Evolutionary conservation across 495 filamentous ascomycete species (phyloP).

Genomic region (Pseudoneurospora amorphoporcata): DNA sequence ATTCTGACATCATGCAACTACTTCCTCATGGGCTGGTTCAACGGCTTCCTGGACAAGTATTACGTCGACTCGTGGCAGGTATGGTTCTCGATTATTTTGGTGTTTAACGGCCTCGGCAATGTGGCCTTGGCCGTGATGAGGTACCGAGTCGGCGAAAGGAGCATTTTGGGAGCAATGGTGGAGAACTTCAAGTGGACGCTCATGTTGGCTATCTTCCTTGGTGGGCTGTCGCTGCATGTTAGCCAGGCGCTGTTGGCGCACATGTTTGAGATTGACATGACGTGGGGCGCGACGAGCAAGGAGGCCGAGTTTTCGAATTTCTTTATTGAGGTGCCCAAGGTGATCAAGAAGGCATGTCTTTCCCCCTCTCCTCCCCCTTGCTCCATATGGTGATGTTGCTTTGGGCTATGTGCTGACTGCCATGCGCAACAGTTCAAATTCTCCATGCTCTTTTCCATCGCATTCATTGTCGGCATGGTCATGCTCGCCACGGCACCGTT

Average conservation of each 20-base stretch:
- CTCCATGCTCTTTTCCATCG: constrained; percentile 54
- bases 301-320: constrained; percentile 68
- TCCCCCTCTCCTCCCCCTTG: background rate
- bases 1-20: constrained; percentile 69
- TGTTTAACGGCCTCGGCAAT: constrained; percentile 61
- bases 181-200: constrained; percentile 69
- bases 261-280: constrained; percentile 66
- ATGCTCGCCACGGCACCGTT: constrained; percentile 54
- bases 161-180: constrained; percentile 42
- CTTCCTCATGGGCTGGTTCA: constrained; percentile 68
- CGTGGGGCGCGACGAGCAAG: constrained; percentile 61
- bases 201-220: constrained; percentile 58
- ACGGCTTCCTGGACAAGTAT: constrained; percentile 62
- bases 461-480: constrained; percentile 56
- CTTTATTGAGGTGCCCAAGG: constrained; percentile 70
- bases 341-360: constrained; percentile 46
- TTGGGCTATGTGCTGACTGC: background rate
- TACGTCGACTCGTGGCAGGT: constrained; percentile 70
- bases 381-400: no score
- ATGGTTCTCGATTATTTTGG: constrained; percentile 62
- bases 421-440: constrained; percentile 50
- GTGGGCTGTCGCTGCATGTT: constrained; percentile 59
- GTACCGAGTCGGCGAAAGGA: constrained; percentile 53
- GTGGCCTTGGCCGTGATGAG: constrained; percentile 56
- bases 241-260: constrained; percentile 57